These are phyloP conservation scores for Trichoderma citrinoviride DNA, from an alignment of 2,329 filamentous ascomycete species.

Conservation along the genomic window DNA sequence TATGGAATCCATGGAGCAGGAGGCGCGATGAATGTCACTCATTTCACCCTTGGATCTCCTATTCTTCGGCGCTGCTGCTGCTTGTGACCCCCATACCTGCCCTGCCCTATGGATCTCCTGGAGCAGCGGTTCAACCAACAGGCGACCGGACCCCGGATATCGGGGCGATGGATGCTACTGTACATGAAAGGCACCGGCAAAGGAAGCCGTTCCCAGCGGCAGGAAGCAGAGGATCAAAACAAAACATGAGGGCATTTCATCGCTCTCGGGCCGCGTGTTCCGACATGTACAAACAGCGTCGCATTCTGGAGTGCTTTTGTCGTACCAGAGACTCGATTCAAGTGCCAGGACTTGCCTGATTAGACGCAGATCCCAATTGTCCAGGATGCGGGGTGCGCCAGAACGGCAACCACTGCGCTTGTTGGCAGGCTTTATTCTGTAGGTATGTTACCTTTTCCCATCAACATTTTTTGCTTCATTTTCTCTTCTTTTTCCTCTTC, in stretches of 20 bases:
- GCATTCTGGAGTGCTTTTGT: neutral
- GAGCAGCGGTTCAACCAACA: too few relatives aligned
- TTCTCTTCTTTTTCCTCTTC: neutral
- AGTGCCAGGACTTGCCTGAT: neutral
- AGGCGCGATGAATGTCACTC: constrained; percentile 2
- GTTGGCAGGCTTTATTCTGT: neutral
- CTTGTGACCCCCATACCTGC: neutral
- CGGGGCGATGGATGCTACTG: too few relatives aligned
- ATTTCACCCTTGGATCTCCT: constrained; percentile 8
- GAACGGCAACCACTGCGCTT: neutral
- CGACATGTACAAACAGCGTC: neutral
- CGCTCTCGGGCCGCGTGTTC: constrained; percentile 2
- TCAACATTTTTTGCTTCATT: neutral
- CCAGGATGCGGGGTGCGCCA: constrained; percentile 15
- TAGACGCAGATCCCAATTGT: constrained; percentile 5
- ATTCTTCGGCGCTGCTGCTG: neutral
- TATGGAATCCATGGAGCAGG: neutral
- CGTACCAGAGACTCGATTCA: neutral
- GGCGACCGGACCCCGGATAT: too few relatives aligned
- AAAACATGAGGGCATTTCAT: neutral
- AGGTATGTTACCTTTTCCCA: neutral
- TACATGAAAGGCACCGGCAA: too few relatives aligned
- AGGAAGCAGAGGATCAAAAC: neutral
- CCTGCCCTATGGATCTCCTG: neutral
- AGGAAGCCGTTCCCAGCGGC: neutral